Conservation (phyloP, 2,329 filamentous ascomycete genomes). For the Pseudocercospora pini-densiflorae region DNA sequence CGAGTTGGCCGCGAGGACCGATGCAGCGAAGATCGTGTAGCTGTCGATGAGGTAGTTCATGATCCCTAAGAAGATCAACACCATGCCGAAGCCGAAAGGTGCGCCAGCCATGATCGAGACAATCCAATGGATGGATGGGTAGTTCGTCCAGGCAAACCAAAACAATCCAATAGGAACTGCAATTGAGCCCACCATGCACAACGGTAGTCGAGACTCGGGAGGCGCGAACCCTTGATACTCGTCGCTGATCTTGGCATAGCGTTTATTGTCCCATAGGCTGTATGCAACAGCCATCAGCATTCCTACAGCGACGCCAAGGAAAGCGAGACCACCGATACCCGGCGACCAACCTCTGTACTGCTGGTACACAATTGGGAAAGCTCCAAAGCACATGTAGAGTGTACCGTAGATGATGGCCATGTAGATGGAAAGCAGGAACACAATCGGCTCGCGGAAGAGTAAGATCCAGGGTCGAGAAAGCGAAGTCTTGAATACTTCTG, state of each 20-base stretch:
- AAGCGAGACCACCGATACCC: slow-evolving; percentile 66
- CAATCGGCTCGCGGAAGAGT: slow-evolving; percentile 56
- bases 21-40: slow-evolving; percentile 68
- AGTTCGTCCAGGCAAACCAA: slow-evolving; percentile 69
- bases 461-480: slow-evolving; percentile 70
- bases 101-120: slow-evolving; percentile 55
- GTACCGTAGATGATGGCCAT: slow-evolving; percentile 55
- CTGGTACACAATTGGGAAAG: slow-evolving; percentile 65
- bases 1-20: slow-evolving; percentile 75
- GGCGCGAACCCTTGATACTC: slow-evolving; percentile 61
- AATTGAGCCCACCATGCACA: slow-evolving; percentile 65
- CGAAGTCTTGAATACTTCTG: slow-evolving; percentile 56
- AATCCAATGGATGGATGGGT: slow-evolving; percentile 58
- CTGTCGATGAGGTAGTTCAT: slow-evolving; percentile 70
- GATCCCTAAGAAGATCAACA: slow-evolving; percentile 68
- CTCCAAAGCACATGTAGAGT: slow-evolving; percentile 53
- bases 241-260: slow-evolving; percentile 55
- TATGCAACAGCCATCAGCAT: slow-evolving; percentile 65
- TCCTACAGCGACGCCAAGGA: slow-evolving; percentile 71
- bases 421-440: slow-evolving; percentile 52
- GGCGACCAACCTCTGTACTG: slow-evolving; percentile 61
- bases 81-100: slow-evolving; percentile 63
- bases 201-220: slow-evolving; percentile 68
- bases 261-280: slow-evolving; percentile 57
- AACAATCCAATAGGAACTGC: slow-evolving; percentile 66